These are phyloP conservation scores for Neurospora sp. DNA, from an alignment of 495 filamentous ascomycete species.

Conservation along the genomic window DNA sequence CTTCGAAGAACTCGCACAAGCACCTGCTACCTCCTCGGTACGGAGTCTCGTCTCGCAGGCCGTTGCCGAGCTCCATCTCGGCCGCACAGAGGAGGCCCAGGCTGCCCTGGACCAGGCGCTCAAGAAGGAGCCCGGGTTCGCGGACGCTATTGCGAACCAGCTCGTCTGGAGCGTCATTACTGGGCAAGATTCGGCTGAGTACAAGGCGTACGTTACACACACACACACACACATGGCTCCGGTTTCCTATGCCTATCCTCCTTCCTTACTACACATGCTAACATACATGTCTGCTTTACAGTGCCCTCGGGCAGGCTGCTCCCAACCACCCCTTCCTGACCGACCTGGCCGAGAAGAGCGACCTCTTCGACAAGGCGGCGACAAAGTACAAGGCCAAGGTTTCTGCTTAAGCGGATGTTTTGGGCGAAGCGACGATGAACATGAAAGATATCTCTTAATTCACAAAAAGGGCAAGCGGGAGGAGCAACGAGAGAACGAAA, in stretches of 20 bases:
- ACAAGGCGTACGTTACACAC: slow-evolving; percentile 41
- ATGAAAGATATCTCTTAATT: neutral
- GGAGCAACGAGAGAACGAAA: neutral
- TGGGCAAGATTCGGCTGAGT: slow-evolving; percentile 55
- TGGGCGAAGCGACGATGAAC: neutral
- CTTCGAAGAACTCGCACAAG: slow-evolving; percentile 90
- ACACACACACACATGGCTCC: neutral
- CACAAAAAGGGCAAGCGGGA: neutral
- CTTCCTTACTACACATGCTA: neutral
- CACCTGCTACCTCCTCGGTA: slow-evolving; percentile 57
- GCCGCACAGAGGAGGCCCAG: slow-evolving; percentile 80
- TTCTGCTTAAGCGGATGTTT: slow-evolving; percentile 32
- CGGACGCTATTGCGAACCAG: slow-evolving; percentile 67
- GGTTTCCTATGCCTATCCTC: neutral
- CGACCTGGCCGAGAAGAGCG: slow-evolving; percentile 67
- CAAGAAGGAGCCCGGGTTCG: slow-evolving; percentile 58
- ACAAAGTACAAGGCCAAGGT: slow-evolving; percentile 68
- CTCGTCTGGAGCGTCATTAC: slow-evolving; percentile 67
- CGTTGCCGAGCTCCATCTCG: slow-evolving; percentile 83
- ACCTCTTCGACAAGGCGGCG: slow-evolving; percentile 68
- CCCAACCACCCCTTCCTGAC: slow-evolving; percentile 54
- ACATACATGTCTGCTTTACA: slow-evolving; percentile 13
- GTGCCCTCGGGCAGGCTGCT: slow-evolving; percentile 45
- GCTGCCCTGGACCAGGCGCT: slow-evolving; percentile 71
- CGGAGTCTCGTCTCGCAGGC: slow-evolving; percentile 74